Base-by-base conservation (phyloP, 331 rosid genomes). In the Malus hybrid region DNA sequence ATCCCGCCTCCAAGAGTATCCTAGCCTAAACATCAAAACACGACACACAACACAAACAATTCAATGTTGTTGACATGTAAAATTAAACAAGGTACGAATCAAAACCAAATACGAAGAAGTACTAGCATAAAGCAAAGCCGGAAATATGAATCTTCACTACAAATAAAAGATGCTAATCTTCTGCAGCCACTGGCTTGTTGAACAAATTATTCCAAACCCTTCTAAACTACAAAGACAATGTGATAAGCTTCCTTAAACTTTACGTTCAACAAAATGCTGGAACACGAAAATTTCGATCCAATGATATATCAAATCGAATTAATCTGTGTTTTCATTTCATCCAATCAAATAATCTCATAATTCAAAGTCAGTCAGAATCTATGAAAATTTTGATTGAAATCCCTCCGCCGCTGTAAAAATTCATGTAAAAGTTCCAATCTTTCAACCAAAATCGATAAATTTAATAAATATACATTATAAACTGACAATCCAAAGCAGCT, bases 21-120 rank as follows among this genome's bases (percentile, higher is more conserved):
- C 50, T 44, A 0, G 50, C 50, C 50, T 92, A 79, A 71, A 79
- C 78, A 63, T 70, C 57, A 61, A 55, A 24, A 24, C 24, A 24
- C 24, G 10, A 34, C 1, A 57, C 20, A 73, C 6, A 8, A 71
- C 39, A 70, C 56, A 15, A 16, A 75, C 11, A 20, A 61, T 16
- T 57, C 62, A 42, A 28, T 5, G 46, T 20, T 28, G 18, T 53
- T 16, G 28, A 61, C 5, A 53, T 7, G 52, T 24, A 73, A 72
- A 14, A 63, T 50, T 22, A 69, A 12, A 78, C 24, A 53, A 58
- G 57, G 50, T 13, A 72, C 19, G 68, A 63, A 44, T 67, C 24
- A 63, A 15, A 72, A 61, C 39, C 57, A 46, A 63, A 70, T 9
- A 58, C 9, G 39, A n/a, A 48, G 6, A 74, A 4, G 18, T 46